Evolutionary conservation across 345 rosid genomes (phyloP).

Genomic region (Sonneratia caseolaris): DNA sequence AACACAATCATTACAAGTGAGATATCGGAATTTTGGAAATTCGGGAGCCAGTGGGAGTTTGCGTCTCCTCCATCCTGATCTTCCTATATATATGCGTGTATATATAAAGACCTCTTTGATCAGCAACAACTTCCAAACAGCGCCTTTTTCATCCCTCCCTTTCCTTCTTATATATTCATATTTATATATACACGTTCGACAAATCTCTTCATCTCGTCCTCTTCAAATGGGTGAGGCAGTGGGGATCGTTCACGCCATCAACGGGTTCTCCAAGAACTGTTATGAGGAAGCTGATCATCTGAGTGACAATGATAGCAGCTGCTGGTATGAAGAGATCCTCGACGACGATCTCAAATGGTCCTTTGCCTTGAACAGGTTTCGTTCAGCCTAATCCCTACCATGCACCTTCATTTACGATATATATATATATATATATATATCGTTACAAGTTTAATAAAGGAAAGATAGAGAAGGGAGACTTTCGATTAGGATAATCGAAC

Average conservation of each 20-base stretch:
- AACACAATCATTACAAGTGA: slow-evolving; percentile 4
- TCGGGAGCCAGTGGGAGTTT: neutral
- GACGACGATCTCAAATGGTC: slow-evolving; percentile 94
- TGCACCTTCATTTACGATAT: neutral
- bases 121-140: neutral
- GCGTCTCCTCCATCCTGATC: neutral
- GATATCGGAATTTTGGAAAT: neutral
- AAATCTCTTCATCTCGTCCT: neutral
- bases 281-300: slow-evolving; percentile 17
- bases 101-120: neutral
- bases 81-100: neutral
- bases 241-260: slow-evolving; percentile 34
- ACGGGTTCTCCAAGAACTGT: slow-evolving; percentile 39
- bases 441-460: neutral
- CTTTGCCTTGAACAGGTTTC: slow-evolving; percentile 77
- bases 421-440: neutral
- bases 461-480: too few relatives aligned
- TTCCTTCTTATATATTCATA: too few relatives aligned
- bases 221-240: slow-evolving; percentile 65
- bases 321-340: slow-evolving; percentile 79
- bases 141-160: neutral
- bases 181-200: too few relatives aligned
- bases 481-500: too few relatives aligned
- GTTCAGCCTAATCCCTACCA: neutral
- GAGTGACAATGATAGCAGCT: slow-evolving; percentile 22